These are phyloP conservation scores for Verticillium klebahnii DNA, from an alignment of 2,329 filamentous ascomycete genomes.

Conservation along the genomic window DNA sequence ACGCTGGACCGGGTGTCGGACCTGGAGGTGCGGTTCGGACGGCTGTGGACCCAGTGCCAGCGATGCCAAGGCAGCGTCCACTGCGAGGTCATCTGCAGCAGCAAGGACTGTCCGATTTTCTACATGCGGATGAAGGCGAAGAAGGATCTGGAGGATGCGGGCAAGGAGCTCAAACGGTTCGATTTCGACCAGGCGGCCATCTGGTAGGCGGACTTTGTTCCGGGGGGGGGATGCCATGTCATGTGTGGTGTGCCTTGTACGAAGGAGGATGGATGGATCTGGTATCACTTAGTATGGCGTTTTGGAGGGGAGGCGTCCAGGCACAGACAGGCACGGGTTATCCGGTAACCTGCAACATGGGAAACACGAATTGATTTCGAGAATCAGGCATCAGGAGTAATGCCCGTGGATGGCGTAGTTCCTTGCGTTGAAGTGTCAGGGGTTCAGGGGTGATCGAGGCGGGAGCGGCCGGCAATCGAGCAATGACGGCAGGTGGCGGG, in stretches of 20 bases:
- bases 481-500: background rate
- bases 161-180: slow-evolving; percentile 85
- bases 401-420: too few species aligned
- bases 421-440: background rate
- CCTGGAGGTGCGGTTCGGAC: slow-evolving; percentile 84
- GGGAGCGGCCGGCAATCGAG: background rate
- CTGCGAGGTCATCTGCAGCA: slow-evolving; percentile 95
- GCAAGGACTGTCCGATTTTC: slow-evolving; percentile 96
- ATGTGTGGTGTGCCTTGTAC: too few species aligned
- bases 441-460: background rate
- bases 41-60: slow-evolving; percentile 97
- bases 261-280: background rate
- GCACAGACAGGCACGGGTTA: background rate
- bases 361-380: background rate
- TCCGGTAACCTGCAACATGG: background rate
- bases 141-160: slow-evolving; percentile 95
- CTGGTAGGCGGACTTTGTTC: slow-evolving; percentile 31
- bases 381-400: too few species aligned
- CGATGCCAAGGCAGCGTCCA: slow-evolving; percentile 97
- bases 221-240: too few species aligned
- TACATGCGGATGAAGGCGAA: slow-evolving; percentile 99
- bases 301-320: background rate
- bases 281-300: background rate
- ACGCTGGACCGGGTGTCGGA: slow-evolving; percentile 85
- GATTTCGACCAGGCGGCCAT: slow-evolving; percentile 75